A percentile compares a stretch with the other conserved stretches of the same genome.
Evolutionary conservation across 208 protist species (phyloP).

Genomic region (Borovskyia barvae): DNA sequence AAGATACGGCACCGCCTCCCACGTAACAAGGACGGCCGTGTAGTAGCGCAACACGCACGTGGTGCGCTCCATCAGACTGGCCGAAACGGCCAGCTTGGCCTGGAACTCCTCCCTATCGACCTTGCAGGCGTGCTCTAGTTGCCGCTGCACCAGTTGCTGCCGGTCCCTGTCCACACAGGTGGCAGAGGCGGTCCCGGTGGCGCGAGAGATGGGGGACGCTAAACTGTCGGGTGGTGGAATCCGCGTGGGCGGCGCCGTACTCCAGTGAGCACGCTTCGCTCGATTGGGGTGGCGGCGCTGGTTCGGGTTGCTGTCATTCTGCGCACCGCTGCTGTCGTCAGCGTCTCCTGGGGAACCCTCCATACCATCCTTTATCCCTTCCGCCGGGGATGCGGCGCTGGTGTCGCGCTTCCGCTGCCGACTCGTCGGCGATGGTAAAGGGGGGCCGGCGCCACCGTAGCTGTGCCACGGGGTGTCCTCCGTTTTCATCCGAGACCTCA

Average conservation of each 20-base stretch:
- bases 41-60: neutral
- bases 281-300: too few species aligned
- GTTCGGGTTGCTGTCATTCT: too few species aligned
- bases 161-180: neutral
- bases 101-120: slow-evolving; percentile 3
- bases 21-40: neutral
- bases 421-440: neutral
- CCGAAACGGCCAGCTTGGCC: neutral
- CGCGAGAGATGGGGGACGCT: neutral
- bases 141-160: slow-evolving; percentile 5
- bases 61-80: neutral
- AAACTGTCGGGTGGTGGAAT: neutral
- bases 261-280: slow-evolving; percentile 8
- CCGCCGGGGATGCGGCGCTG: too few species aligned
- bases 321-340: too few species aligned
- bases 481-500: neutral
- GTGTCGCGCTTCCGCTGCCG: neutral
- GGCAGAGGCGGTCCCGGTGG: neutral
- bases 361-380: too few species aligned
- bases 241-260: slow-evolving; percentile 1
- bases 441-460: too few species aligned
- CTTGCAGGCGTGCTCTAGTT: slow-evolving; percentile 11
- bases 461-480: slow-evolving; percentile 19
- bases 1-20: slow-evolving; percentile 43
- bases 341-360: too few species aligned